These are phyloP conservation scores for Termitomyces sp. DNA, from an alignment of 768 basidiomycete genomes.

Conservation along the genomic window DNA sequence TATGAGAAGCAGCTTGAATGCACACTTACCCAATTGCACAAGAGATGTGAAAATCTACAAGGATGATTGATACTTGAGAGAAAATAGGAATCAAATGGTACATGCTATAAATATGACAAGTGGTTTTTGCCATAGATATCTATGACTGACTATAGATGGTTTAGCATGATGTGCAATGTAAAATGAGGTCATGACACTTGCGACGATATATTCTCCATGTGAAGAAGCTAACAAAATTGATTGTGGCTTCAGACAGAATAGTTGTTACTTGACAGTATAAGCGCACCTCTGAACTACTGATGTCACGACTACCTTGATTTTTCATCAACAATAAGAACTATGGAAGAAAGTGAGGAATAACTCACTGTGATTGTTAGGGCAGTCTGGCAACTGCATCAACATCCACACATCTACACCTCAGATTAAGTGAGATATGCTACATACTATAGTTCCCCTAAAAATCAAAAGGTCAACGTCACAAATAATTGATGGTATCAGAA, in stretches of 20 bases:
- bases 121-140: neutral
- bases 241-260: neutral
- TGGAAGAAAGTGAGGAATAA: neutral
- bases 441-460: neutral
- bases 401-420: neutral
- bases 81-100: neutral
- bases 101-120: neutral
- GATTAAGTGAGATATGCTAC: neutral
- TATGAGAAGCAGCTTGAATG: neutral
- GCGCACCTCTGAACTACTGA: neutral
- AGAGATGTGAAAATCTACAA: neutral
- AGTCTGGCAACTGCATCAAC: neutral
- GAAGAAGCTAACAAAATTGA: neutral
- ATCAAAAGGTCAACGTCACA: neutral
- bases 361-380: neutral
- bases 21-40: neutral
- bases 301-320: neutral
- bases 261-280: neutral
- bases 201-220: neutral
- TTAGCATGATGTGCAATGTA: neutral
- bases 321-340: neutral
- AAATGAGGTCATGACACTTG: neutral
- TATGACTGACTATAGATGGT: neutral
- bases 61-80: neutral
- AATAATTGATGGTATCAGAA: neutral